phyloP scores from a whole-genome alignment of 2,329 filamentous ascomycete genomes.

The Verticillium nubilum region DNA sequence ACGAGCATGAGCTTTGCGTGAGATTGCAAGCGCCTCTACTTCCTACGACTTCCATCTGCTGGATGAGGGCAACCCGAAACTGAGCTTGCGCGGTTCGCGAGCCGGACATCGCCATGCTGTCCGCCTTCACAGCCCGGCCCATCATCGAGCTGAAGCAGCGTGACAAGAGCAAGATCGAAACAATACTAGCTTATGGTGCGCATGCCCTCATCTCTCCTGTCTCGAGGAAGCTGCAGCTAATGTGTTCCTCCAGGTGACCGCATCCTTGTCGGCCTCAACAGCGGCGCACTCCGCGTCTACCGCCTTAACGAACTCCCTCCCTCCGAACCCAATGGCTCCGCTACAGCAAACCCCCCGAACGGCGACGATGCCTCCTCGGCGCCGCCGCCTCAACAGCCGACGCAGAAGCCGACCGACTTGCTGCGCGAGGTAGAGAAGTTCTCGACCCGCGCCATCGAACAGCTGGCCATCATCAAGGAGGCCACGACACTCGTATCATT shows the following conservation, averaged over 20 bases:
- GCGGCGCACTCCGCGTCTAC: constrained; percentile 83
- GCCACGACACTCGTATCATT: constrained; percentile 86
- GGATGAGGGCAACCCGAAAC: neutral
- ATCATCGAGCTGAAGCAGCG: constrained; percentile 94
- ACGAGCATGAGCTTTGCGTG: neutral
- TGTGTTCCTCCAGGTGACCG: constrained; percentile 62
- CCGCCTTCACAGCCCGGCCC: constrained; percentile 91
- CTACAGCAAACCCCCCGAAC: constrained; percentile 21
- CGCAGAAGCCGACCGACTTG: constrained; percentile 66
- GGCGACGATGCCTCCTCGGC: constrained; percentile 9
- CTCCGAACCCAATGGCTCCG: constrained; percentile 32
- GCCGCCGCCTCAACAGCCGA: constrained; percentile 9
- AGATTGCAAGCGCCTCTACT: neutral
- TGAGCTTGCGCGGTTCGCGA: constrained; percentile 16
- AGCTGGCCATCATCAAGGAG: constrained; percentile 93
- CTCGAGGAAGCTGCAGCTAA: constrained; percentile 1
- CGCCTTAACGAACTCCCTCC: constrained; percentile 67
- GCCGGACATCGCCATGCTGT: constrained; percentile 70
- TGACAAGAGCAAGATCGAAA: constrained; percentile 97
- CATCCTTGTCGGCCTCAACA: constrained; percentile 86
- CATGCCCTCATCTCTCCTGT: constrained; percentile 1
- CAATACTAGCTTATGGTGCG: constrained; percentile 82
- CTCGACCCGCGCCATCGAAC: constrained; percentile 81
- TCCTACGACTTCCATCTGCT: neutral
- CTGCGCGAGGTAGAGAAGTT: constrained; percentile 93